Base-by-base conservation (phyloP, 192 early-diverging fungal genomes). In the Rhizophagus clarus region DNA sequence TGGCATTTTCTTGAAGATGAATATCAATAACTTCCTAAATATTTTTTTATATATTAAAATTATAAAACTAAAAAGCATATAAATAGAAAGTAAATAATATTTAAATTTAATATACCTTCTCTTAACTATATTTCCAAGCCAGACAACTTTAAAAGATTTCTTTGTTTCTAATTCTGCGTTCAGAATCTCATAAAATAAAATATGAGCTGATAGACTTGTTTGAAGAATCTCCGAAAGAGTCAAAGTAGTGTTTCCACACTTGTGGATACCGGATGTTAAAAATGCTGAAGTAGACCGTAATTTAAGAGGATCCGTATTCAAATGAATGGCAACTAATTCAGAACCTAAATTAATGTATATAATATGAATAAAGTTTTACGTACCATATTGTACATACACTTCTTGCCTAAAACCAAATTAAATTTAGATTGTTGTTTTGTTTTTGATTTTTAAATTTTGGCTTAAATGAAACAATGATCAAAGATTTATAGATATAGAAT, bases 141-240 rank as follows among this genome's bases (percentile, higher is more conserved):
- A 94, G 11, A 81, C 88, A 7, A 97, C 86, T 34, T 91, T 93
- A 17, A 98, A 76, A 61, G 79, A 82, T 49, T 91, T 88, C 82
- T 96, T 96, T 42, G 80, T 91, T 74, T 98, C 97, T 29, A 98
- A 83, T 83, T 98, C 96, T 26, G 96, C 87, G 51, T 96, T 93
- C 64, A 98, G 76, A 60, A 95, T 86, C 82, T 99, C 96, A 83
- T 97, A 99, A 73, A 87, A 89, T 11, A 99, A 76, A 11, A 87
- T 78, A 49, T 84, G 85, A 49, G 86, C 81, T 61, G 82, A 76
- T 56, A 76, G 80, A 72, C 28, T 26, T 2, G 34, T 37, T 17
- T 80, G 68, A 26, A 86, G 72, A 82, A 90, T 88, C 11, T 86
- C 86, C 40, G 83, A 29, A 12, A 87, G 31, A 4, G 75, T 76